Conservation (phyloP, 306 rosid species). For the Quercus berberidifolia region DNA sequence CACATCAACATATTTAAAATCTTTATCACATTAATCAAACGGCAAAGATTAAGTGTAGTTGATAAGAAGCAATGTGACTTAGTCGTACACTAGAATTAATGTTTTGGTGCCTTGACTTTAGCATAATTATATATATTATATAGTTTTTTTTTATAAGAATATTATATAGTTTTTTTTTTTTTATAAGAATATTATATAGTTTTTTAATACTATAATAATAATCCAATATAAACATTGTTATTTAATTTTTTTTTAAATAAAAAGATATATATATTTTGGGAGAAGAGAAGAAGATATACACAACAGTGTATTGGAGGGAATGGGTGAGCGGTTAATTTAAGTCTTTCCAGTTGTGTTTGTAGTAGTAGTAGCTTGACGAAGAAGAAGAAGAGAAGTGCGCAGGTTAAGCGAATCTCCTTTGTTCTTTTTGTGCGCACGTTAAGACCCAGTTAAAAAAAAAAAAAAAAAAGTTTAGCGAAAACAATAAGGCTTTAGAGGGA, state of each 20-base stretch:
- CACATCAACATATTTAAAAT: no score
- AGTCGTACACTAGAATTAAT: no score
- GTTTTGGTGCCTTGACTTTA: no score
- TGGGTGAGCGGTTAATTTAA: conserved; percentile 54
- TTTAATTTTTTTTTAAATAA: not conserved
- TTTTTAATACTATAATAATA: no score
- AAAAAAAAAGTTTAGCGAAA: not conserved
- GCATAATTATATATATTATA: no score
- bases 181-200: no score
- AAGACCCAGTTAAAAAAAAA: conserved; percentile 23
- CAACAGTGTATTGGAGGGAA: conserved; percentile 49
- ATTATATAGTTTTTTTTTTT: no score
- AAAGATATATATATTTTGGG: not conserved
- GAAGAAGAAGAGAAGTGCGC: conserved; percentile 44
- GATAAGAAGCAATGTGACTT: conserved; percentile 8
- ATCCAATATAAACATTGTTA: no score
- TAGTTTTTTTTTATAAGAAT: no score
- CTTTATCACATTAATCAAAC: not conserved
- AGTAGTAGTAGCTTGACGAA: conserved; percentile 38
- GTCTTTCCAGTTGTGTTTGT: conserved; percentile 27
- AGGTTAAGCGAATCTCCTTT: conserved; percentile 46
- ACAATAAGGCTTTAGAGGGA: not conserved
- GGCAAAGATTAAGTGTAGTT: conserved; percentile 8
- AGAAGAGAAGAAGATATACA: not conserved
- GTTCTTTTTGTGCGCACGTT: conserved; percentile 34